These are phyloP conservation scores for Sphaerobolus stellatus DNA, from an alignment of 1,284 basidiomycete species.

Conservation along the genomic window DNA sequence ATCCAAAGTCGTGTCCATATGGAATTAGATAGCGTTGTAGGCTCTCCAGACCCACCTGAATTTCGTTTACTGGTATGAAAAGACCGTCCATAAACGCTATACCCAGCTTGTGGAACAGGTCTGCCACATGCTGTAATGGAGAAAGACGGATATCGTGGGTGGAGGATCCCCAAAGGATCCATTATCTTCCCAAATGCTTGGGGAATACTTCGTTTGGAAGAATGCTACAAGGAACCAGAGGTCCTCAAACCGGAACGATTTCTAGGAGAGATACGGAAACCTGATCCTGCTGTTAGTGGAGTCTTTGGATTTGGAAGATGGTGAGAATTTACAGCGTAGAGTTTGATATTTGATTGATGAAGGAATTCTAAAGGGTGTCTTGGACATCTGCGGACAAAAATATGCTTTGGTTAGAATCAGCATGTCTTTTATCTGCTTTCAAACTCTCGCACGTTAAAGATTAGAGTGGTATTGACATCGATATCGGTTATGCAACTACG, in stretches of 20 bases:
- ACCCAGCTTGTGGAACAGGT: too few species aligned
- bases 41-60: too few species aligned
- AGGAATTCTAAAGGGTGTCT: not conserved
- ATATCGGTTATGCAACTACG: not conserved
- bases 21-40: too few species aligned
- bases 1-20: too few species aligned
- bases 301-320: not conserved
- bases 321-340: not conserved
- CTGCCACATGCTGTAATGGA: constrained; percentile 40
- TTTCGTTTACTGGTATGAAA: too few species aligned
- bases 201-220: not conserved
- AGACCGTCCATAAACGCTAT: too few species aligned
- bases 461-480: not conserved
- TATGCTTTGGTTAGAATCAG: constrained; percentile 4
- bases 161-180: constrained; percentile 9
- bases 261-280: not conserved
- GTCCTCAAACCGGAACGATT: constrained; percentile 1
- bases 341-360: not conserved
- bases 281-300: not conserved
- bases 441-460: not conserved
- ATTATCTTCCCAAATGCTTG: constrained; percentile 10
- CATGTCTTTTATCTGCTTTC: not conserved
- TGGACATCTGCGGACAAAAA: not conserved
- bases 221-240: not conserved
- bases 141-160: constrained; percentile 10